A percentile compares a stretch with the other conserved stretches of the same genome.
Evolutionary conservation across 192 early-diverging fungal species (phyloP).

Genomic region (Allomyces macrogynus): DNA sequence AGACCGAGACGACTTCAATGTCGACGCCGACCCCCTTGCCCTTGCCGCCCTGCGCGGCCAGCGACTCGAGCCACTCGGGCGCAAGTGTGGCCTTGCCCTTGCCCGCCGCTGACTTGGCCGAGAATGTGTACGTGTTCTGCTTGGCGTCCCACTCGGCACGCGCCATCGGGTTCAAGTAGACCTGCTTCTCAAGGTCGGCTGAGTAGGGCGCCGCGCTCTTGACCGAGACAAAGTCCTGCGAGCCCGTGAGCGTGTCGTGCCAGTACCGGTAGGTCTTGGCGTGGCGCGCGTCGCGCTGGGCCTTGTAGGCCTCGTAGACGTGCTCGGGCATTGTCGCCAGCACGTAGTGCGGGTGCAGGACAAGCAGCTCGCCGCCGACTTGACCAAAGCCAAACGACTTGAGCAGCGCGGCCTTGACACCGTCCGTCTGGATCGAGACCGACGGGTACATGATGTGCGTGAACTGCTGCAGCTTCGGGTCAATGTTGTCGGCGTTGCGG

Average conservation of each 20-base stretch:
- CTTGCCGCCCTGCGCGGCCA: conserved; percentile 20
- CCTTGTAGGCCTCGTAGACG: conserved; percentile 48
- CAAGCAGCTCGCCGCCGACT: conserved; percentile 70
- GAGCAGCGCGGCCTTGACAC: conserved; percentile 71
- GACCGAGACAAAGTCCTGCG: conserved; percentile 60
- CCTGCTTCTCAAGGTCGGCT: conserved; percentile 48
- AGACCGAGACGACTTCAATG: conserved; percentile 62
- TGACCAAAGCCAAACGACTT: conserved; percentile 94
- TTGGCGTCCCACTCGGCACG: conserved; percentile 59
- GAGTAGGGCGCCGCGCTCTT: conserved; percentile 75
- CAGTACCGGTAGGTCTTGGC: conserved; percentile 67
- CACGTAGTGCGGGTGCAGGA: conserved; percentile 75
- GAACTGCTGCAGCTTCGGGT: conserved; percentile 47
- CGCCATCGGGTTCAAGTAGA: conserved; percentile 73
- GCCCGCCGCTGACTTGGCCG: conserved; percentile 16
- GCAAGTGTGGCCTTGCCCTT: conserved; percentile 31
- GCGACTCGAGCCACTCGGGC: conserved; percentile 24
- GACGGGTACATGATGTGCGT: conserved; percentile 67
- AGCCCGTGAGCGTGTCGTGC: conserved; percentile 70
- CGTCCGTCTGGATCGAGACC: conserved; percentile 69
- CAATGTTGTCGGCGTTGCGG: conserved; percentile 74
- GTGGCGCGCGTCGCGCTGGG: conserved; percentile 47
- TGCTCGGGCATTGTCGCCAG: conserved; percentile 46
- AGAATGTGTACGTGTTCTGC: conserved; percentile 46
- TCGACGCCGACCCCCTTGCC: conserved; percentile 59